These are phyloP conservation scores for Cadophora luteo-olivacea DNA, from an alignment of 2,329 filamentous ascomycete species.

Conservation along the genomic window DNA sequence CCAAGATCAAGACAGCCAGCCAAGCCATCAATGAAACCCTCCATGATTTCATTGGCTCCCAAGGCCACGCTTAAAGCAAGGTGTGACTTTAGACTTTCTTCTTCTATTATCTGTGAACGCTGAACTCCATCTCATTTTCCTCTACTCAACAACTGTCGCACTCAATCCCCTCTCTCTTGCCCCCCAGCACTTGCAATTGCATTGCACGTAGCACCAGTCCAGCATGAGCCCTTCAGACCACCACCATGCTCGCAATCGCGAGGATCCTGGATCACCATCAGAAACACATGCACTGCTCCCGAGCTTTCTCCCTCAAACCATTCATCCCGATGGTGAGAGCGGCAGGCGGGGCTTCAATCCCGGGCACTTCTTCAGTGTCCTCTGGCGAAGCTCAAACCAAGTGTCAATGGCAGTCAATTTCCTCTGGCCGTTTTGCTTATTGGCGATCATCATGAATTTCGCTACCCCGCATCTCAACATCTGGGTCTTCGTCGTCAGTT, in stretches of 20 bases:
- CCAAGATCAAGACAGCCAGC: not conserved
- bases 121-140: not conserved
- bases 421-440: slow-evolving; percentile 75
- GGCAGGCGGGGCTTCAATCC: slow-evolving; percentile 71
- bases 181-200: not conserved
- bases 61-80: slow-evolving; percentile 4
- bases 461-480: slow-evolving; percentile 63
- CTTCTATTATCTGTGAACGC: not conserved
- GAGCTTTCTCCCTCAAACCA: slow-evolving; percentile 32
- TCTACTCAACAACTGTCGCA: not conserved
- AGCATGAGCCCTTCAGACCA: slow-evolving; percentile 16
- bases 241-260: slow-evolving; percentile 1
- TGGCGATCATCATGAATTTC: slow-evolving; percentile 68
- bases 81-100: not conserved
- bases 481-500: slow-evolving; percentile 72
- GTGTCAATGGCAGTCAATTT: slow-evolving; percentile 71
- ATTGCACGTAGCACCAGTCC: not conserved
- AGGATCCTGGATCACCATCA: slow-evolving; percentile 5
- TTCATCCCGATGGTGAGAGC: slow-evolving; percentile 66
- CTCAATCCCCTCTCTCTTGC: not conserved
- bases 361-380: slow-evolving; percentile 66
- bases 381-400: slow-evolving; percentile 66
- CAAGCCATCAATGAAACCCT: not conserved
- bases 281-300: slow-evolving; percentile 15
- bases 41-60: not conserved